Conservation (phyloP, 257 asterid species). For the Solanum dulcamara region DNA sequence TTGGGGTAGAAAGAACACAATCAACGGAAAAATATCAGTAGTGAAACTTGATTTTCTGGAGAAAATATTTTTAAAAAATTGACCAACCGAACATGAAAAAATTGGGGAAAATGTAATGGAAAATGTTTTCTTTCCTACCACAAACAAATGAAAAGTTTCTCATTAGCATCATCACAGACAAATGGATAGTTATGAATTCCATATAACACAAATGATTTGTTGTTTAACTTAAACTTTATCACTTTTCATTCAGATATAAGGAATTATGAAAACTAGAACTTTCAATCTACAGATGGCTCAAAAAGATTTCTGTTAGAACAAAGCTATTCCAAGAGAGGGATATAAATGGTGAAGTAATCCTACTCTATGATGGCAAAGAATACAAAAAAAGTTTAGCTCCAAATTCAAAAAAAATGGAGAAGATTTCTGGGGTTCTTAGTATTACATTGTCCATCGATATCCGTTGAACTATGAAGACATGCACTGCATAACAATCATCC, state of each 20-base stretch:
- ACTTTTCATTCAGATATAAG: neutral
- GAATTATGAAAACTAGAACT: neutral
- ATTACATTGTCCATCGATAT: constrained; percentile 15
- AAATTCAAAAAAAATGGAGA: neutral
- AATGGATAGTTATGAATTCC: neutral
- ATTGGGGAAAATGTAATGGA: neutral
- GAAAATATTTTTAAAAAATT: neutral
- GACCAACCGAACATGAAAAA: neutral
- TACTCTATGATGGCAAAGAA: neutral
- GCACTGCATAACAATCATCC: constrained; percentile 52
- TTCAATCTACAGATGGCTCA: neutral
- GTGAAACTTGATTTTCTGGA: too few relatives aligned
- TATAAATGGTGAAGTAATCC: neutral
- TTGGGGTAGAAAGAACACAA: neutral
- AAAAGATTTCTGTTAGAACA: neutral
- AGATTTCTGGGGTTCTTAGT: constrained; percentile 5
- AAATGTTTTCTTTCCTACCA: neutral
- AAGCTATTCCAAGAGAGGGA: neutral
- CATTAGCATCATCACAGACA: neutral
- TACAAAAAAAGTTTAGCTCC: neutral
- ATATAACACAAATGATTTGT: neutral
- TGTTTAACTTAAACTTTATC: neutral
- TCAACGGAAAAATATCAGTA: too few relatives aligned
- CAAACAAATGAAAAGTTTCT: neutral
- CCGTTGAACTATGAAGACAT: constrained; percentile 34